These are phyloP conservation scores for Gastrolobium bilobum DNA, from an alignment of 306 rosid genomes.

Conservation along the genomic window DNA sequence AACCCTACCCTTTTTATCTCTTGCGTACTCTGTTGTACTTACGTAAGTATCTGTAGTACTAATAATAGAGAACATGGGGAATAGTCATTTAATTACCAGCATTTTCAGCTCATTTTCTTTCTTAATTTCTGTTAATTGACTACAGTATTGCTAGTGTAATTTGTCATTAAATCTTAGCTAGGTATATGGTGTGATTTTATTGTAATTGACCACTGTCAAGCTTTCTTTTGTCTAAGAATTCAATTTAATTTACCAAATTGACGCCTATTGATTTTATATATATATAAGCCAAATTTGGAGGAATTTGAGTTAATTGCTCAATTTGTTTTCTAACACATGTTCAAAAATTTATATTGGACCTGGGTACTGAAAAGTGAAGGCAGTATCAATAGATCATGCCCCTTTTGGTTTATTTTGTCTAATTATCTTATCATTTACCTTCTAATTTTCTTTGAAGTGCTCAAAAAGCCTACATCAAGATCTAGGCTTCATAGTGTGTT, in stretches of 20 bases:
- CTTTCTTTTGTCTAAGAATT: slow-evolving; percentile 17
- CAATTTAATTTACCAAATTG: slow-evolving; percentile 20
- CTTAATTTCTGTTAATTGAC: background rate
- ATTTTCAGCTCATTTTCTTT: slow-evolving; percentile 34
- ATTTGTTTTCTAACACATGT: too few relatives aligned
- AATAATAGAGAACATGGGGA: slow-evolving; percentile 41
- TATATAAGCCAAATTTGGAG: too few relatives aligned
- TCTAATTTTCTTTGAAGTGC: too few relatives aligned
- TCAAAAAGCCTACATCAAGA: too few relatives aligned
- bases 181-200: slow-evolving; percentile 27
- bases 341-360: too few relatives aligned
- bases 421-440: too few relatives aligned
- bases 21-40: slow-evolving; percentile 32
- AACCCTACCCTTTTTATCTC: slow-evolving; percentile 1
- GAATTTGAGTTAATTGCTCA: too few relatives aligned
- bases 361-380: too few relatives aligned
- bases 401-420: too few relatives aligned
- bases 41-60: slow-evolving; percentile 42
- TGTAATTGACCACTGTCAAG: slow-evolving; percentile 51
- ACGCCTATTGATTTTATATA: background rate
- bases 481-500: too few relatives aligned
- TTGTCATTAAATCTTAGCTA: slow-evolving; percentile 24
- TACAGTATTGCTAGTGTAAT: slow-evolving; percentile 36
- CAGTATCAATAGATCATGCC: too few relatives aligned
- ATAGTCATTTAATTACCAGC: slow-evolving; percentile 43